Evolutionary conservation across 495 filamentous ascomycete genomes (phyloP).

Genomic region (Tuber magnatum): DNA sequence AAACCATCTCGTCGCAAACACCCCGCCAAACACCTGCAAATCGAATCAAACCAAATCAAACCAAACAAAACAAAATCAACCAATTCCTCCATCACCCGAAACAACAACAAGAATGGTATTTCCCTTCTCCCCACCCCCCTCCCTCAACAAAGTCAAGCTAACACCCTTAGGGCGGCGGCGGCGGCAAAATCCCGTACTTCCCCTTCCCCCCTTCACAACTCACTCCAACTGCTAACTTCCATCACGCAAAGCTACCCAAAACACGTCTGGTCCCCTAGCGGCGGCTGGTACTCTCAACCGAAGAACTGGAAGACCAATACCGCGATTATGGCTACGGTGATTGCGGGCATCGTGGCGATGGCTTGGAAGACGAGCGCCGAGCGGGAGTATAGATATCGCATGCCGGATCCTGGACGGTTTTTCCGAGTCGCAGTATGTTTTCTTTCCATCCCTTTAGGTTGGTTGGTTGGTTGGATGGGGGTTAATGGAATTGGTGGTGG

Average conservation of each 20-base stretch:
- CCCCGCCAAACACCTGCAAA: background rate
- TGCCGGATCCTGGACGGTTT: conserved; percentile 82
- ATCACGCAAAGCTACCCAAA: conserved; percentile 71
- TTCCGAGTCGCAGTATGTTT: conserved; percentile 89
- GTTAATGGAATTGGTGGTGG: conserved; percentile 18
- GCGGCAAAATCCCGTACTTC: conserved; percentile 83
- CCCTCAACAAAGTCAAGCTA: conserved; percentile 37
- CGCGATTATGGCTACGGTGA: conserved; percentile 64
- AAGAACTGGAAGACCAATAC: conserved; percentile 94
- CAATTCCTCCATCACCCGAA: background rate
- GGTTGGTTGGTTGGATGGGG: conserved; percentile 14
- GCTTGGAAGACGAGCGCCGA: conserved; percentile 78
- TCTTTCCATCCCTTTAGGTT: background rate
- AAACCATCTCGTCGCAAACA: background rate
- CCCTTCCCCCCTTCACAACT: conserved; percentile 10
- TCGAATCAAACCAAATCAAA: background rate
- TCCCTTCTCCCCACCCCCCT: background rate
- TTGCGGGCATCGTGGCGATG: conserved; percentile 66
- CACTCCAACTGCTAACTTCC: conserved; percentile 24
- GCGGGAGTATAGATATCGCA: conserved; percentile 66
- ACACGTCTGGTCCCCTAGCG: conserved; percentile 97
- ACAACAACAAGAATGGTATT: background rate
- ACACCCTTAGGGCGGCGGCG: conserved; percentile 58
- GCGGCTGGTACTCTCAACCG: conserved; percentile 94
- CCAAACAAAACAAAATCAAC: background rate